These are phyloP conservation scores for Talaromyces sp. DNA, from an alignment of 2,329 filamentous ascomycete species.

Conservation along the genomic window DNA sequence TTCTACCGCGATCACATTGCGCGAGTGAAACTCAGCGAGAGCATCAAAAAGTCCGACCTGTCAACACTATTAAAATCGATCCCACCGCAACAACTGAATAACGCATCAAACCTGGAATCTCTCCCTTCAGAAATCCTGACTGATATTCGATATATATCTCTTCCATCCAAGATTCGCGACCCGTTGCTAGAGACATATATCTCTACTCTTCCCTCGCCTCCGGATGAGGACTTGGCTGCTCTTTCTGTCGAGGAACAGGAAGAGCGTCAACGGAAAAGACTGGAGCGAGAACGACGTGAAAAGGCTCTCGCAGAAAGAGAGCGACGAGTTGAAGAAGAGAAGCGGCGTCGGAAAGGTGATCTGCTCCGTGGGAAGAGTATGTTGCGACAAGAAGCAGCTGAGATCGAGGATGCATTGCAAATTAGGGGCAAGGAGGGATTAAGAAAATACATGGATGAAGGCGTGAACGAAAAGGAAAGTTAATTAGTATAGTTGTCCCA, in stretches of 20 bases:
- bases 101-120: constrained; percentile 33
- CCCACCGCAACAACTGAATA: constrained; percentile 36
- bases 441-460: constrained; percentile 35
- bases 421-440: constrained; percentile 37
- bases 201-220: constrained; percentile 36
- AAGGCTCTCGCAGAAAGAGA: constrained; percentile 41
- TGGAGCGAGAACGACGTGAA: constrained; percentile 42
- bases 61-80: constrained; percentile 41
- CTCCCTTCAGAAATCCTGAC: constrained; percentile 40
- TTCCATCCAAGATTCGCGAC: constrained; percentile 34
- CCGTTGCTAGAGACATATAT: constrained; percentile 41
- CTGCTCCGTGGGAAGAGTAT: constrained; percentile 38
- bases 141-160: constrained; percentile 41
- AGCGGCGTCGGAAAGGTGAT: constrained; percentile 35
- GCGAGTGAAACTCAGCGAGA: constrained; percentile 43
- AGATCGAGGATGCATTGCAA: constrained; percentile 41
- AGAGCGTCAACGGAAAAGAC: constrained; percentile 30
- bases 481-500: background rate
- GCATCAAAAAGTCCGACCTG: constrained; percentile 43
- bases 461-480: constrained; percentile 11
- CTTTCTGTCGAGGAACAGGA: constrained; percentile 36
- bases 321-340: constrained; percentile 40
- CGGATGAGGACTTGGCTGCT: constrained; percentile 24
- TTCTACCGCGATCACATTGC: constrained; percentile 45
- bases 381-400: constrained; percentile 39